Evolutionary conservation across 2,329 filamentous ascomycete genomes (phyloP).

Genomic region (Aureobasidium subglaciale): DNA sequence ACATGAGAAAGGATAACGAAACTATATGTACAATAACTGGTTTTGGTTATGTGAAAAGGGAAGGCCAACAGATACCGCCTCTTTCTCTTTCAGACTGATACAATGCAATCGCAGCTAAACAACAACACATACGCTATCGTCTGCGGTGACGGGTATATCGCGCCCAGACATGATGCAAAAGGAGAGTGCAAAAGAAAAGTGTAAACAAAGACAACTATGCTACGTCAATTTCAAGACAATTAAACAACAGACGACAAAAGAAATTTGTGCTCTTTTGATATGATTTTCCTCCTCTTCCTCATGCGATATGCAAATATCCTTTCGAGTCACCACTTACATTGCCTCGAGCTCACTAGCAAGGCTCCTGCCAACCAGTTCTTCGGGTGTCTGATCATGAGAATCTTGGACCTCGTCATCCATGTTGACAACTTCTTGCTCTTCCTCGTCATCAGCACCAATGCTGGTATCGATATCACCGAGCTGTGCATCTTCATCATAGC

Average conservation of each 20-base stretch:
- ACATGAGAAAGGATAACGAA: neutral
- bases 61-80: neutral
- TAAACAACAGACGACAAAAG: slow-evolving; percentile 14
- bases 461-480: slow-evolving; percentile 42
- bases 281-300: neutral
- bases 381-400: slow-evolving; percentile 17
- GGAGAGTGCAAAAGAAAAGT: neutral
- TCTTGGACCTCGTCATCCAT: slow-evolving; percentile 18
- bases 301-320: neutral
- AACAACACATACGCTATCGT: neutral
- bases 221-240: neutral
- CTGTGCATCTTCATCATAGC: slow-evolving; percentile 55
- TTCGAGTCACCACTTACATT: neutral
- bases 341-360: slow-evolving; percentile 23
- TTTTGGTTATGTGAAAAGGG: neutral
- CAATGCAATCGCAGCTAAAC: neutral
- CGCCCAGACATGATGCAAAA: slow-evolving; percentile 9
- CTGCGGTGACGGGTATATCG: slow-evolving; percentile 17
- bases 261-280: neutral
- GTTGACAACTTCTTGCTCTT: slow-evolving; percentile 22
- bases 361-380: slow-evolving; percentile 18
- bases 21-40: slow-evolving; percentile 1
- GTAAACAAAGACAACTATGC: neutral
- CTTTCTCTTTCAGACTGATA: neutral
- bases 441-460: slow-evolving; percentile 25